Conservation (phyloP, 1,284 basidiomycete species). For the Caloboletus inedulis region DNA sequence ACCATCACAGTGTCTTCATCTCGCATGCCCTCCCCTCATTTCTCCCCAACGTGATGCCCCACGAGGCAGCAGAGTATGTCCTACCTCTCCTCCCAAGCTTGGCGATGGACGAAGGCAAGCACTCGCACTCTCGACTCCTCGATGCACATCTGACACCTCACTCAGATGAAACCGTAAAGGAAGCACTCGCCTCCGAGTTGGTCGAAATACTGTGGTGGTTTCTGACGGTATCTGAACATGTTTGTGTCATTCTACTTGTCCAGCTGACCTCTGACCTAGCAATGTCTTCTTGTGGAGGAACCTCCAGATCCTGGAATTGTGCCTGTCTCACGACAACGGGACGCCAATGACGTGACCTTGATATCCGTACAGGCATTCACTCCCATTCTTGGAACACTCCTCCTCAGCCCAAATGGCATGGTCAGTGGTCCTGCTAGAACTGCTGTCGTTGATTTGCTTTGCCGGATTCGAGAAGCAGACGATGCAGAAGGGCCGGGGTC, state of each 20-base stretch:
- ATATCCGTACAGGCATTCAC: slow-evolving; percentile 88
- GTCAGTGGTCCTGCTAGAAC: slow-evolving; percentile 75
- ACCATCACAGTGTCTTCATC: slow-evolving; percentile 65
- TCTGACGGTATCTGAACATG: slow-evolving; percentile 52
- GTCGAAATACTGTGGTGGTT: slow-evolving; percentile 93
- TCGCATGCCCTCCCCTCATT: slow-evolving; percentile 74
- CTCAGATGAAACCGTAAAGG: slow-evolving; percentile 86
- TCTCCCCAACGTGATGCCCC: slow-evolving; percentile 74
- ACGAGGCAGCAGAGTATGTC: slow-evolving; percentile 93
- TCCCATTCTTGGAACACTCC: slow-evolving; percentile 83
- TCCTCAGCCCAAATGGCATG: slow-evolving; percentile 75
- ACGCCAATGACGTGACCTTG: slow-evolving; percentile 37
- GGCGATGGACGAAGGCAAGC: slow-evolving; percentile 88
- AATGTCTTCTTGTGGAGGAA: slow-evolving; percentile 59
- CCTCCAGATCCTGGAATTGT: slow-evolving; percentile 23
- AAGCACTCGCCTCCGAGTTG: slow-evolving; percentile 83
- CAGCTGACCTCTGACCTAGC: slow-evolving; percentile 31
- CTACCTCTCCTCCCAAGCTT: slow-evolving; percentile 85
- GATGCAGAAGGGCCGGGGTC: slow-evolving; percentile 28
- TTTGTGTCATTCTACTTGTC: slow-evolving; percentile 12
- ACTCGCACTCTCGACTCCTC: slow-evolving; percentile 16
- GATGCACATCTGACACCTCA: slow-evolving; percentile 11
- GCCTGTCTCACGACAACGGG: slow-evolving; percentile 12
- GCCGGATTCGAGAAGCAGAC: slow-evolving; percentile 56
- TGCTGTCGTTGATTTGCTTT: slow-evolving; percentile 77